Conservation (phyloP, 192 early-diverging fungal genomes). For the Lunasporangiospora selenospora region DNA sequence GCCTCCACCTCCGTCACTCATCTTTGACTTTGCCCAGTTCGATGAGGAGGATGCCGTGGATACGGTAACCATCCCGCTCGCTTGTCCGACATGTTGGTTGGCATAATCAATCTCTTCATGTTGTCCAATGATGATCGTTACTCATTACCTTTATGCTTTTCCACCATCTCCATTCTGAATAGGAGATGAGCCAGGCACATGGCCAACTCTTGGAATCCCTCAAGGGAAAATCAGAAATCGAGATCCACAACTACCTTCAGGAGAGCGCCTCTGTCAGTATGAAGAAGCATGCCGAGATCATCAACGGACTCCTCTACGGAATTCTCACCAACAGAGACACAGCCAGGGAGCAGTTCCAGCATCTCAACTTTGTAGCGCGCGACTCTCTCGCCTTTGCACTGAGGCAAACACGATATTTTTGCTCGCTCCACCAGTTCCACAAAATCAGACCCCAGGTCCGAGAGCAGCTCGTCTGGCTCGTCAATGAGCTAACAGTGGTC, state of each 20-base stretch:
- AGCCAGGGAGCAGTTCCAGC: constrained; percentile 55
- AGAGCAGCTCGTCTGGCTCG: constrained; percentile 64
- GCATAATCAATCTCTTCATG: too few relatives aligned
- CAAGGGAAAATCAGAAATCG: constrained; percentile 56
- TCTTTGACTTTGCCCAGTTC: constrained; percentile 53
- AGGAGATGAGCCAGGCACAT: constrained; percentile 53
- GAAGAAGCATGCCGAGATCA: constrained; percentile 53
- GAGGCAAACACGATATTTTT: constrained; percentile 38
- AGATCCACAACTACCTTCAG: constrained; percentile 67
- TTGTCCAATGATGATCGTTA: neutral
- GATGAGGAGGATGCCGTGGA: constrained; percentile 56
- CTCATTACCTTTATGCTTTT: neutral
- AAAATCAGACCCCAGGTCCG: constrained; percentile 19
- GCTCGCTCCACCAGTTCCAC: constrained; percentile 18
- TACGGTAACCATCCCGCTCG: constrained; percentile 8
- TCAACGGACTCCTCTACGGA: constrained; percentile 67
- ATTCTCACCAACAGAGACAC: constrained; percentile 53
- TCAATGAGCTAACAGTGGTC: constrained; percentile 59
- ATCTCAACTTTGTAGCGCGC: constrained; percentile 67
- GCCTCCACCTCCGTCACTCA: constrained; percentile 38
- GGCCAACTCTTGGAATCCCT: constrained; percentile 31
- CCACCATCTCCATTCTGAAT: neutral
- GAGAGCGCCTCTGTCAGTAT: constrained; percentile 62
- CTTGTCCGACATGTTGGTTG: neutral
- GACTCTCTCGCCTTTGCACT: constrained; percentile 49